Conservation (phyloP, 345 rosid species). For the Linum usitatissimum region DNA sequence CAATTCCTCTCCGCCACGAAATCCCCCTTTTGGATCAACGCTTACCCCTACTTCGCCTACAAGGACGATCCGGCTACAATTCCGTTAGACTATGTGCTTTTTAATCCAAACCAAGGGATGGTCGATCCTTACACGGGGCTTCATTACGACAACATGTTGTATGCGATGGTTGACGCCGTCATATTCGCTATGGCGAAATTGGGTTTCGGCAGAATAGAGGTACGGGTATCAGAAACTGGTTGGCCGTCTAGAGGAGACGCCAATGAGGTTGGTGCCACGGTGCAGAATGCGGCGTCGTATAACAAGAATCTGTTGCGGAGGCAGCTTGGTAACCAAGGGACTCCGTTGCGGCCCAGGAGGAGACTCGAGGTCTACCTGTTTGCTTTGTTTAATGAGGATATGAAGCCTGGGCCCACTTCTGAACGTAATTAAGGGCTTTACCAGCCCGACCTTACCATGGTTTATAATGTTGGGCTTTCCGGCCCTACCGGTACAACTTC, state of each 20-base stretch:
- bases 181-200: constrained; percentile 54
- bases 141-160: constrained; percentile 87
- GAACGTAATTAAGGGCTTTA: constrained; percentile 88
- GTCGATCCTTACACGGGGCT: constrained; percentile 60
- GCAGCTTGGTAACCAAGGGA: constrained; percentile 44
- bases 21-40: constrained; percentile 87
- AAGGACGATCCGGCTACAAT: constrained; percentile 52
- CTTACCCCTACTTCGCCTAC: constrained; percentile 93
- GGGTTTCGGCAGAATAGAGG: constrained; percentile 61
- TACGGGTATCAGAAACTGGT: constrained; percentile 79
- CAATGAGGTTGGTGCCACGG: constrained; percentile 62
- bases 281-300: constrained; percentile 63
- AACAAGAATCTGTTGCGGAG: constrained; percentile 53
- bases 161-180: constrained; percentile 89
- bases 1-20: constrained; percentile 43
- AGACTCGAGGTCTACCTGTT: constrained; percentile 62
- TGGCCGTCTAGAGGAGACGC: constrained; percentile 93
- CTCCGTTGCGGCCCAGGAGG: constrained; percentile 70
- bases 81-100: constrained; percentile 66
- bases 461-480: constrained; percentile 46
- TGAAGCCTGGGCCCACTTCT: constrained; percentile 75
- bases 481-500: too few species aligned
- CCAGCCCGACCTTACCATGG: constrained; percentile 75
- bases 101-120: constrained; percentile 74
- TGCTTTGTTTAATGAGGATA: constrained; percentile 83